A percentile compares a stretch with the other conserved stretches of the same genome.
Evolutionary conservation across 108 stramenopile genomes (phyloP).

Genomic region (Pseudonitzschia delicatissima): DNA sequence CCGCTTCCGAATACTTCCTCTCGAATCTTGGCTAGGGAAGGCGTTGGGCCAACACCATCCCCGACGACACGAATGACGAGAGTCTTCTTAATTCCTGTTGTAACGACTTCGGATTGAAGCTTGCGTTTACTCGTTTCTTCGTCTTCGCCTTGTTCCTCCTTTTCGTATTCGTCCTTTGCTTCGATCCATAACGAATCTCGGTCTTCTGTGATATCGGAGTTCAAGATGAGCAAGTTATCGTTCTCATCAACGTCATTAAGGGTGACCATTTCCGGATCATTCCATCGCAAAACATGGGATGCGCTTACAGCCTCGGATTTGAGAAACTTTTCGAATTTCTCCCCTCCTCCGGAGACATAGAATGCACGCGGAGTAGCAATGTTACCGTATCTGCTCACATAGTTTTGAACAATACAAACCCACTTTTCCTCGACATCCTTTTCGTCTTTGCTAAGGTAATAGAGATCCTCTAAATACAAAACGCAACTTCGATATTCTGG

Average conservation of each 20-base stretch:
- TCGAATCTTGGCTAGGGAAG: not conserved
- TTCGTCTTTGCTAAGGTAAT: not conserved
- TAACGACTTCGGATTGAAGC: not conserved
- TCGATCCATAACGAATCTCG: not conserved
- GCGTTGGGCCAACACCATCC: not conserved
- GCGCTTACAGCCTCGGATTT: not conserved
- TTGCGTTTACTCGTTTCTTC: not conserved
- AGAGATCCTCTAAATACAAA: not conserved
- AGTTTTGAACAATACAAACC: slow-evolving; percentile 2
- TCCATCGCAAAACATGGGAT: not conserved
- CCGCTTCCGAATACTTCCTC: not conserved
- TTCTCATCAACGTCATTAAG: not conserved
- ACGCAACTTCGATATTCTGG: not conserved
- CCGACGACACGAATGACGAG: slow-evolving; percentile 1
- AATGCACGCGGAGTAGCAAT: not conserved
- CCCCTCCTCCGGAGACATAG: not conserved
- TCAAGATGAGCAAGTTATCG: not conserved
- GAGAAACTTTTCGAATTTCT: not conserved
- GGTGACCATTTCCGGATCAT: not conserved
- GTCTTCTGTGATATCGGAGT: not conserved
- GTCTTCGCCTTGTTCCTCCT: not conserved
- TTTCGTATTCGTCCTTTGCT: not conserved
- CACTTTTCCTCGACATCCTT: not conserved
- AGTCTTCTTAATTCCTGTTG: not conserved
- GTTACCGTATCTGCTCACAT: not conserved